Base-by-base conservation (phyloP, 1,284 basidiomycete species). In the Rhodotorula sp. region DNA sequence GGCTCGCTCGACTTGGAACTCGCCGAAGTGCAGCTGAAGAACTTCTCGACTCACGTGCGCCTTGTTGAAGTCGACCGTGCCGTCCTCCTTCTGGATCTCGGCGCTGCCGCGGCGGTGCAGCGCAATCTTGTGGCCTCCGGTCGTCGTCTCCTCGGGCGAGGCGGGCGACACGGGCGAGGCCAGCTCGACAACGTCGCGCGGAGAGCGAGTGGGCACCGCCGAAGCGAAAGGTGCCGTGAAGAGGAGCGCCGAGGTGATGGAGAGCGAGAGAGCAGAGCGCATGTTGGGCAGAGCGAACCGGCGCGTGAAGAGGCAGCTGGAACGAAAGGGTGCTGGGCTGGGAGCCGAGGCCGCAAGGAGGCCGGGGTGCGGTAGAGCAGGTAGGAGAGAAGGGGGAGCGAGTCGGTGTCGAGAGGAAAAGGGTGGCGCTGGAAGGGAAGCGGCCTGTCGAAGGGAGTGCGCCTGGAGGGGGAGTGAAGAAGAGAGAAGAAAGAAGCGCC, bases 21-120 rank as follows among this genome's bases (percentile, higher is more conserved):
- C 13, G 19, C 23, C 8, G 55, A 9, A 7, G 12, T 12, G 25
- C 19, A 45, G 44, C 7, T 12, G 3, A 21, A 66, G 44, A 16
- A 25, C 34, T 34, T 34, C 34, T 34, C 34, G 53, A 73, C 77
- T 44, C 46, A 77, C 77, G 14, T 64, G 64, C 4, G 75, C 67
- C 25, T 66, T 68, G 8, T 52, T 64, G 59, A 74, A 73, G 50
- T 76, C 68, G 23, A 77, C 49, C 1, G 70, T 57, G 1, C 77
- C 77, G 50, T 78, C 77, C 17, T 67, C 71, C 41, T 67, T 46
- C n/a, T n/a, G 60, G 42, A 75, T 56, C 49, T 75, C 67, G 13
- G 64, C 67, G 13, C 56, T 63, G 0, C 67, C 67, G 16, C 75
- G 58, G 48, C 74, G 73, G 55, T 67, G 65, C n/a, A 78, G 70